These are phyloP conservation scores for Oryza coarctata DNA, from an alignment of 176 grass and related monocot species.

Conservation along the genomic window DNA sequence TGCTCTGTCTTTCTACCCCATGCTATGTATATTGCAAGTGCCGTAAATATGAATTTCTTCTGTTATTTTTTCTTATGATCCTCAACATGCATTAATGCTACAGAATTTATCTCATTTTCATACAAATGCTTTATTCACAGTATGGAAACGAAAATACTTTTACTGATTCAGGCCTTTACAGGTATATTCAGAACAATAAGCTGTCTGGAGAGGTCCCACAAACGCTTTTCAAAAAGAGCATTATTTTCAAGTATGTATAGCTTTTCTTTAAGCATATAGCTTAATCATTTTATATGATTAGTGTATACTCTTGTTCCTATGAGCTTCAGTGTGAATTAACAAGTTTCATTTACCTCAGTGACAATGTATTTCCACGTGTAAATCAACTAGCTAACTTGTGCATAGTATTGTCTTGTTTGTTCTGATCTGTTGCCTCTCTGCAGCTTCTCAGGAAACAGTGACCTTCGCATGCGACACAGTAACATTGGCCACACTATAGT, in stretches of 20 bases:
- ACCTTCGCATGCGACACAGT: conserved; percentile 43
- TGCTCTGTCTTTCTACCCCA: conserved; percentile 16
- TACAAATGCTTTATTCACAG: conserved; percentile 12
- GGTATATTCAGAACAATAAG: conserved; percentile 91
- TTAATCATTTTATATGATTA: conserved; percentile 17
- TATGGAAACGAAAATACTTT: background rate
- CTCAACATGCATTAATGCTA: background rate
- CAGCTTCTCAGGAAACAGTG: conserved; percentile 75
- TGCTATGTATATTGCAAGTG: background rate
- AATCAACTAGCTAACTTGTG: conserved; percentile 6
- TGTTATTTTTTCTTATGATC: background rate
- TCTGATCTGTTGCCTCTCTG: conserved; percentile 29
- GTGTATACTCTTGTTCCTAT: conserved; percentile 8
- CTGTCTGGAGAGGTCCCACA: conserved; percentile 67
- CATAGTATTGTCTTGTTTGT: conserved; percentile 29
- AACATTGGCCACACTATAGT: conserved; percentile 36
- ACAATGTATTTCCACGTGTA: background rate
- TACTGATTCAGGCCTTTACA: conserved; percentile 44
- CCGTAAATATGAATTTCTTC: no score
- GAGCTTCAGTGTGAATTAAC: conserved; percentile 7
- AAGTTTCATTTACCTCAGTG: background rate
- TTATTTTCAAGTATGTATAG: conserved; percentile 76
- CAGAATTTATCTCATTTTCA: conserved; percentile 12
- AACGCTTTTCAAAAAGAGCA: conserved; percentile 67
- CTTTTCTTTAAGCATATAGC: conserved; percentile 26